phyloP scores from a whole-genome alignment of 257 asterid genomes.

The Salvia rosmarinus region DNA sequence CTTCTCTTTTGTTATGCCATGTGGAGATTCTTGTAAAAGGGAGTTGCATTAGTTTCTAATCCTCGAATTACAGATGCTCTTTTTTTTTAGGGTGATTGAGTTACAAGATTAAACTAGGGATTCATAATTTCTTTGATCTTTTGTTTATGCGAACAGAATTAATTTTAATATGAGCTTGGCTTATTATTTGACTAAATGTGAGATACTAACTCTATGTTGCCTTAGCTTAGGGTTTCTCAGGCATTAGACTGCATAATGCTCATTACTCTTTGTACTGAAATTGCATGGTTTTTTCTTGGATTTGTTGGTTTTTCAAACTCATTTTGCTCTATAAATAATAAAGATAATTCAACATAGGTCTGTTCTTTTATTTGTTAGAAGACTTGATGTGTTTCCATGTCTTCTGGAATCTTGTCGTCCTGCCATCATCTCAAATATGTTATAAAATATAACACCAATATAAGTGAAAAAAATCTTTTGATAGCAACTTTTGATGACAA shows the following conservation, averaged over 20 bases:
- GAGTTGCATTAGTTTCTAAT: not conserved
- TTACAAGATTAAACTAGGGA: too few species aligned
- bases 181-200: not conserved
- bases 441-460: not conserved
- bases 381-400: not conserved
- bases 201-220: not conserved
- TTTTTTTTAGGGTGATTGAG: not conserved
- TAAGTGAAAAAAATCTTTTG: not conserved
- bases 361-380: conserved; percentile 9
- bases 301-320: not conserved
- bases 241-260: not conserved
- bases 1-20: not conserved
- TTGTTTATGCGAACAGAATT: not conserved
- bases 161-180: not conserved
- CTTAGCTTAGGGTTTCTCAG: not conserved
- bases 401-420: not conserved
- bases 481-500: not conserved
- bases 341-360: not conserved
- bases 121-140: too few species aligned
- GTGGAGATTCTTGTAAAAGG: not conserved
- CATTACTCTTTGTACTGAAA: not conserved
- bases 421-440: not conserved
- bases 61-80: not conserved
- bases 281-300: not conserved
- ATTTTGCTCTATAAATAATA: not conserved